phyloP scores from a whole-genome alignment of 331 rosid genomes.

The Acacia pycnantha region DNA sequence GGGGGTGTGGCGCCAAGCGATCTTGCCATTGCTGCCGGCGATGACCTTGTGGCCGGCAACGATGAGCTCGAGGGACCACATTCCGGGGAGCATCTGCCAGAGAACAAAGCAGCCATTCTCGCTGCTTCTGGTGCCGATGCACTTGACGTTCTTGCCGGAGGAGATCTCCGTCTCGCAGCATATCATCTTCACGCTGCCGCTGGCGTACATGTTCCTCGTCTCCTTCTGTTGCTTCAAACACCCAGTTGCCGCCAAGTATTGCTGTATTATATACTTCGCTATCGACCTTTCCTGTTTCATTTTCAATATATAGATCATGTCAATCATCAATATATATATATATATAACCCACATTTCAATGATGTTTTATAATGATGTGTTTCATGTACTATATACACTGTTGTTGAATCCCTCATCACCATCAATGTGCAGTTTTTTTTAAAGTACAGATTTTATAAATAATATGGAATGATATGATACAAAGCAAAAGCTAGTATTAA shows the following conservation, averaged over 20 bases:
- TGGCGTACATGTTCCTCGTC: constrained; percentile 79
- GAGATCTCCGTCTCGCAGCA: constrained; percentile 95
- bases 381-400: neutral
- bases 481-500: no score
- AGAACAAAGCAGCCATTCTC: constrained; percentile 87
- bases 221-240: constrained; percentile 77
- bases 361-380: neutral
- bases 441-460: neutral
- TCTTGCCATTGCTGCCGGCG: constrained; percentile 97
- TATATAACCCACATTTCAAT: neutral
- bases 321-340: no score
- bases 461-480: no score
- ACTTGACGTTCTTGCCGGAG: constrained; percentile 81
- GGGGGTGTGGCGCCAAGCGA: constrained; percentile 92
- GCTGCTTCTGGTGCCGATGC: constrained; percentile 66
- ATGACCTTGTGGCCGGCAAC: constrained; percentile 83
- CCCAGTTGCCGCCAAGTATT: constrained; percentile 90
- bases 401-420: neutral
- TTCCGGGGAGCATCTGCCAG: constrained; percentile 91
- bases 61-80: constrained; percentile 93
- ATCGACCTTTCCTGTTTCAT: constrained; percentile 68
- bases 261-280: constrained; percentile 88
- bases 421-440: neutral
- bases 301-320: no score
- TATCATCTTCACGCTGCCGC: constrained; percentile 83